Conservation (phyloP, 2,329 filamentous ascomycete species). For the Hypoxylon sp. region DNA sequence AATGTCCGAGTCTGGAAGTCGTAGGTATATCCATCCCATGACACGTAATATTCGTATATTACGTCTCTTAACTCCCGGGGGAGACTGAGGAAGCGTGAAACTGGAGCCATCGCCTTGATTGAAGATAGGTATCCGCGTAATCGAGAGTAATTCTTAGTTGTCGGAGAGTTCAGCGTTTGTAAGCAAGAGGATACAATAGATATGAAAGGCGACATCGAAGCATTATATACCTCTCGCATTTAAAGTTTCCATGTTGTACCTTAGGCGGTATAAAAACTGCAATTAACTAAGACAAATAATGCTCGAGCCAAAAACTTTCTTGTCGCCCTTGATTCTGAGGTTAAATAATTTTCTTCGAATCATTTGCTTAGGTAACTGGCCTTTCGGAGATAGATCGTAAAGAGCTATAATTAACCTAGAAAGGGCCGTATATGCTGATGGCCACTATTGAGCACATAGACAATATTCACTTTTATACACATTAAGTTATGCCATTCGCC, state of each 20-base stretch:
- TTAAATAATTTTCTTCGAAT: too few species aligned
- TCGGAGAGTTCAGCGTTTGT: background rate
- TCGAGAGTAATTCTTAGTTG: background rate
- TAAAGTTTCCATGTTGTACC: background rate
- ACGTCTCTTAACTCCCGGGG: background rate
- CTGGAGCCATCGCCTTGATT: background rate
- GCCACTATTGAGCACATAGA: too few species aligned
- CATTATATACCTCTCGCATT: background rate
- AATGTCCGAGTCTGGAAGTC: background rate
- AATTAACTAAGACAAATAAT: background rate
- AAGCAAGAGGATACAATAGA: background rate
- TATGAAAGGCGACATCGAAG: background rate
- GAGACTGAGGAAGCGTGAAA: background rate
- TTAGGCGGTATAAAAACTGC: background rate
- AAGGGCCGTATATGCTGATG: too few species aligned
- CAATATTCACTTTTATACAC: background rate
- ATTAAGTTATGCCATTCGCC: background rate
- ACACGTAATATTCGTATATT: slow-evolving; percentile 11
- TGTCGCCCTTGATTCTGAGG: background rate
- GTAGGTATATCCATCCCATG: slow-evolving; percentile 1
- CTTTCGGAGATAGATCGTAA: too few species aligned
- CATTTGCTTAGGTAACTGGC: too few species aligned
- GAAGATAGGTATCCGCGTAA: background rate
- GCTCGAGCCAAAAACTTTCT: background rate
- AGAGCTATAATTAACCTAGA: too few species aligned